Conservation (phyloP, 2,329 filamentous ascomycete species). For the Coniosporium tulheliwenetii region DNA sequence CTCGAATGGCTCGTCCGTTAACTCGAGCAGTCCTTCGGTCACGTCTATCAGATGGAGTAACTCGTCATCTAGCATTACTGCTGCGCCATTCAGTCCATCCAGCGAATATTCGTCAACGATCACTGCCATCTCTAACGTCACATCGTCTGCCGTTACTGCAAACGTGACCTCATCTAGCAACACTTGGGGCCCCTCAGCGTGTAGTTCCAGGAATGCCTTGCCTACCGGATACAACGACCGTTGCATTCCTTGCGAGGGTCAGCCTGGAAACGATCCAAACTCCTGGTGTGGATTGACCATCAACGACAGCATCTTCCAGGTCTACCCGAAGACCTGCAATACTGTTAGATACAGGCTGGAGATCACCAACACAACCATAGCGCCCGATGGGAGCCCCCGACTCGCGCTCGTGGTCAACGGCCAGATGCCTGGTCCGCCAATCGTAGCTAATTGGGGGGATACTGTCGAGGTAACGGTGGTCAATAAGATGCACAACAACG, state of each 20-base stretch:
- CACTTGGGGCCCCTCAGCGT: neutral
- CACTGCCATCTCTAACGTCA: neutral
- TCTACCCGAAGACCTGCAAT: constrained; percentile 20
- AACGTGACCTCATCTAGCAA: neutral
- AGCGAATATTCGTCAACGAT: neutral
- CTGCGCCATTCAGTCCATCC: neutral
- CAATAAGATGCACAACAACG: constrained; percentile 20
- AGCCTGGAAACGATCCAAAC: constrained; percentile 13
- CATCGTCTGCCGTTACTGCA: neutral
- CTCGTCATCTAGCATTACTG: too few species aligned
- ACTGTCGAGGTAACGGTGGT: constrained; percentile 17
- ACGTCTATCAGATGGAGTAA: too few species aligned
- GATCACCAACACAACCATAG: constrained; percentile 24
- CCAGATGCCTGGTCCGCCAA: constrained; percentile 30
- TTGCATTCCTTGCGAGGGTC: constrained; percentile 7
- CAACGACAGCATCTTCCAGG: constrained; percentile 19
- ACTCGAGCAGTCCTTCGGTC: too few species aligned
- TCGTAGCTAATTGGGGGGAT: constrained; percentile 27
- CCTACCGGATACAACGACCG: neutral
- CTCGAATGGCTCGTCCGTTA: neutral
- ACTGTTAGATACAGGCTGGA: constrained; percentile 27
- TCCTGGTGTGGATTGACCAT: constrained; percentile 18
- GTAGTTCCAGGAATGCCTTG: neutral
- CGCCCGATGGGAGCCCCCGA: constrained; percentile 29
- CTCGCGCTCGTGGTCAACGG: constrained; percentile 28